These are phyloP conservation scores for Spathaspora hagerdaliae DNA, from an alignment of 805 yeast genomes.

Conservation along the genomic window DNA sequence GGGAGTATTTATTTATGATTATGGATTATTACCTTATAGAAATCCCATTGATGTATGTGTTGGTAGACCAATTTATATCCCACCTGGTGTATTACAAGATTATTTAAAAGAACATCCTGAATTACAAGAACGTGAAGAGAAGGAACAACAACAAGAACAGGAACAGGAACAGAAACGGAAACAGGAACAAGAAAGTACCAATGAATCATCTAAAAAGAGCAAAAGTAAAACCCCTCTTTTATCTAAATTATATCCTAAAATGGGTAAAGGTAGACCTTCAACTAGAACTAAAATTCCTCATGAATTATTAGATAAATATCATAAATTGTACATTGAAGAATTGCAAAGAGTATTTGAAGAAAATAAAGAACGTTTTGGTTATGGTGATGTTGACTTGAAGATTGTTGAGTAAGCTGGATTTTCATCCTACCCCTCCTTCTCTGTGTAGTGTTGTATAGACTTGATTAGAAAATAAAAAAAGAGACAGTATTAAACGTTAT, in stretches of 20 bases:
- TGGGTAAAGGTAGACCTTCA: conserved; percentile 10
- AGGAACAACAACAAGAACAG: conserved; percentile 1
- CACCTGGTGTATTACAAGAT: conserved; percentile 33
- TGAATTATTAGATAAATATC: conserved; percentile 61
- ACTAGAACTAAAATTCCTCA: conserved; percentile 30
- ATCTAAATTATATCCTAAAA: conserved; percentile 14
- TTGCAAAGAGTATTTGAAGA: conserved; percentile 61
- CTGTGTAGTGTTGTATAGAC: too few relatives aligned
- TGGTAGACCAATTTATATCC: conserved; percentile 64
- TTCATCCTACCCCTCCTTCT: too few relatives aligned
- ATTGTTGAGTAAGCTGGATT: conserved; percentile 18
- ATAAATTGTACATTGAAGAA: conserved; percentile 62
- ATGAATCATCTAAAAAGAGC: neutral
- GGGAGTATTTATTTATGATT: conserved; percentile 88
- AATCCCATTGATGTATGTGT: conserved; percentile 73
- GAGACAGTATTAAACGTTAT: too few relatives aligned
- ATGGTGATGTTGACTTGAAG: conserved; percentile 44
- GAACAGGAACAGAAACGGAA: neutral
- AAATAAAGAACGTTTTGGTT: conserved; percentile 54
- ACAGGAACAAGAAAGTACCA: neutral
- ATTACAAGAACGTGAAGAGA: neutral
- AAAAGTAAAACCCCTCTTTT: conserved; percentile 16
- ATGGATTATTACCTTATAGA: conserved; percentile 85
- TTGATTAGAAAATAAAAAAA: too few relatives aligned
- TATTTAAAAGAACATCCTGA: conserved; percentile 29